Conservation (phyloP, 352 stramenopile species). For the Phytophthora tentaculata region DNA sequence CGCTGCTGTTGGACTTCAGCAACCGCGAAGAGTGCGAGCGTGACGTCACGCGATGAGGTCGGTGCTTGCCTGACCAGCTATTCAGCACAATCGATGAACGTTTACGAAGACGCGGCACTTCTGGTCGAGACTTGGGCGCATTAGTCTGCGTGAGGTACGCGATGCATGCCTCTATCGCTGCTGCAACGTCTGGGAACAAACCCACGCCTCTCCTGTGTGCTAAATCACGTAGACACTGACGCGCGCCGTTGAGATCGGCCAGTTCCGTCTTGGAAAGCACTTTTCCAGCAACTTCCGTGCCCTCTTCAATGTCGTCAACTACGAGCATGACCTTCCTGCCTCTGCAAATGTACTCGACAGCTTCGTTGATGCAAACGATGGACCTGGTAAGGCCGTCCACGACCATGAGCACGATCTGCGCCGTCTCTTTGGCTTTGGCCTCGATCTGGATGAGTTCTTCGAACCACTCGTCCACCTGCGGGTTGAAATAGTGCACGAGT, state of each 20-base stretch:
- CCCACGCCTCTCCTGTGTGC: constrained; percentile 53
- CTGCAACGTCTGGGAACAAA: constrained; percentile 58
- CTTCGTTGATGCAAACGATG: constrained; percentile 89
- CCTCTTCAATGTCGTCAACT: constrained; percentile 74
- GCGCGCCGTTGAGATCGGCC: constrained; percentile 82
- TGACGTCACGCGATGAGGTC: constrained; percentile 53
- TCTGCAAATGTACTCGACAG: constrained; percentile 87
- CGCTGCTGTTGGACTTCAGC: constrained; percentile 47
- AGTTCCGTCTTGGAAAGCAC: constrained; percentile 63
- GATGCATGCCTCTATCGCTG: constrained; percentile 57
- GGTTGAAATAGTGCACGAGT: constrained; percentile 85
- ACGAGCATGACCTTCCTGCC: constrained; percentile 79
- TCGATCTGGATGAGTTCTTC: constrained; percentile 87
- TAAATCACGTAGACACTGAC: constrained; percentile 78
- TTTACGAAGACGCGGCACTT: constrained; percentile 68
- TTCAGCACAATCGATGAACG: constrained; percentile 82
- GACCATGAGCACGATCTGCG: constrained; percentile 87
- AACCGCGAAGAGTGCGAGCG: constrained; percentile 69
- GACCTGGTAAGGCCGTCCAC: constrained; percentile 80
- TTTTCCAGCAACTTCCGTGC: constrained; percentile 57
- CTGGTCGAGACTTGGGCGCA: constrained; percentile 43
- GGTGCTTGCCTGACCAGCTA: constrained; percentile 64
- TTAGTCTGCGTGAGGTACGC: constrained; percentile 59
- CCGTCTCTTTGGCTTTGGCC: constrained; percentile 79
- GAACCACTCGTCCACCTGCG: constrained; percentile 91